Base-by-base conservation (phyloP, 352 stramenopile genomes). In the Halophytophthora batemanensis region DNA sequence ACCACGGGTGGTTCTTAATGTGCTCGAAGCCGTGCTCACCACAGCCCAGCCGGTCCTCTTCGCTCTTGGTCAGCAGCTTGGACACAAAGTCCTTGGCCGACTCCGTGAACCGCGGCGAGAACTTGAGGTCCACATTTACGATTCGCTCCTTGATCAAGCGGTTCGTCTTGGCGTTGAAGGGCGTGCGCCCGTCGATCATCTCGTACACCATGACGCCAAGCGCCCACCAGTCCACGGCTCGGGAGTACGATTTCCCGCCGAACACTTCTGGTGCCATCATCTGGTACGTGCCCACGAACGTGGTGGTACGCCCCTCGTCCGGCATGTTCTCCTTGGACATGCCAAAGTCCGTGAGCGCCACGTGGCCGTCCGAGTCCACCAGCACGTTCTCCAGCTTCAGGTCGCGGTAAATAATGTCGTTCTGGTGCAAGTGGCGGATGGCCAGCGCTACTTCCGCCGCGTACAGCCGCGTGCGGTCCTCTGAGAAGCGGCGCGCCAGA, bases 311-410 rank as follows among this genome's bases (percentile, higher is more conserved):
- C 15, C 76, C 69, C 36, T 73, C 54, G 22, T 76, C 72, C n/a
- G 67, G 87, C 66, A 99, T 98, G 45, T 97, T 96, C 59, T 99
- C 97, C 67, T 99, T 99, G 8, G 89, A 97, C 64, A 99, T 92
- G n/a, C 97, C 97, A 73, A 99, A 99, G 72, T 99, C 97, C 39
- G 97, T 99, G 18, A 99, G 73, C 34, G 95, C 88, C 37, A 99
- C 86, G 61, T 99, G 95, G 36, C 97, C 97, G 43, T 95, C 71
- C 13, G 84, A 88, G 56, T 98, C 96, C 36, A 99, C 84, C 13
- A 99, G 68, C 34, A 99, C 93, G 64, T 99, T 99, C 67, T 99
- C 97, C 33, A 98, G 93, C 76, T 99, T 99, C 23, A 99, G 77
- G 68, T 99, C 96, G 31, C 96, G 82, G 78, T 98, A 98, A 63